Evolutionary conservation across 768 basidiomycete genomes (phyloP).

Genomic region (Psilocybe azurescens): DNA sequence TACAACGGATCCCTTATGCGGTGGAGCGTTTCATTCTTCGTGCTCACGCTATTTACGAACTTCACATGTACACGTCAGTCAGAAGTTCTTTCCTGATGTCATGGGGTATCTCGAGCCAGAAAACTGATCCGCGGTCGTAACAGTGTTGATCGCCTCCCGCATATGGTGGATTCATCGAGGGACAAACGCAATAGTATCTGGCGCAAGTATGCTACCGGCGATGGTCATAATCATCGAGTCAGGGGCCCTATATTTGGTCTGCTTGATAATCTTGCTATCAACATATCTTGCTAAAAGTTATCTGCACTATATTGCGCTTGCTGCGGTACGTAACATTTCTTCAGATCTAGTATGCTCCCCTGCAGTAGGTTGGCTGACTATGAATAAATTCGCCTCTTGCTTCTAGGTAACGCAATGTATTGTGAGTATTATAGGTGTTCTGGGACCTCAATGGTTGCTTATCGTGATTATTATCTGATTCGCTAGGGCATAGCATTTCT

Average conservation of each 20-base stretch:
- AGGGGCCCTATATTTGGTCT: not conserved
- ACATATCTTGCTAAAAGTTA: not conserved
- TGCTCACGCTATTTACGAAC: constrained; percentile 1
- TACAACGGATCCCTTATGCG: not conserved
- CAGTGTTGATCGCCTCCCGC: not conserved
- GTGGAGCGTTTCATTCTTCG: constrained; percentile 2
- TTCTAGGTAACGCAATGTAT: not conserved
- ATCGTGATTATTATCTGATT: too few relatives aligned
- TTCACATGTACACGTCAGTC: not conserved
- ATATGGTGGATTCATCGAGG: too few relatives aligned
- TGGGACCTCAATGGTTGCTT: too few relatives aligned
- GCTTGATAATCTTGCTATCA: not conserved
- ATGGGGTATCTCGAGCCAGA: too few relatives aligned
- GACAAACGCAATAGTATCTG: not conserved
- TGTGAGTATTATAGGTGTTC: not conserved
- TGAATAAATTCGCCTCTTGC: too few relatives aligned
- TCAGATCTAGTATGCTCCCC: not conserved
- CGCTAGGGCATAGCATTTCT: too few relatives aligned
- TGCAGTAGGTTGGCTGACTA: not conserved
- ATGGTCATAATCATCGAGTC: constrained; percentile 3
- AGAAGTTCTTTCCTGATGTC: too few relatives aligned
- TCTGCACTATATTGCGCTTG: not conserved
- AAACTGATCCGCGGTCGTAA: too few relatives aligned
- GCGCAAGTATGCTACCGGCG: constrained; percentile 1
- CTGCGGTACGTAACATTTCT: not conserved